These are phyloP conservation scores for Quercus lobata DNA, from an alignment of 331 rosid genomes.

Conservation along the genomic window DNA sequence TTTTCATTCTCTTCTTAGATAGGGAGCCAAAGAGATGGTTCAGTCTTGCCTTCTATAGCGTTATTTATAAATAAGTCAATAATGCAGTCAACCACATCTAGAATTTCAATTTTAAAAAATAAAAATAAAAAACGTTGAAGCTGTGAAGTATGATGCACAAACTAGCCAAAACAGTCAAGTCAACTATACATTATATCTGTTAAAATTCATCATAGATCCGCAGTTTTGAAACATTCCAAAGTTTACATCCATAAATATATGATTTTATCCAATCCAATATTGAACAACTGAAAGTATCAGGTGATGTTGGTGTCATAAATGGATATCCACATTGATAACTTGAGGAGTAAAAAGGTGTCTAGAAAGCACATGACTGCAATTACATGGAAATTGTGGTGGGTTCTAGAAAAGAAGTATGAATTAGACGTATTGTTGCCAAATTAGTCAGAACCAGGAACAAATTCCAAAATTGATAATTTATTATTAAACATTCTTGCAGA, in stretches of 20 bases:
- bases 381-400: not conserved
- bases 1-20: not conserved
- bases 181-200: not conserved
- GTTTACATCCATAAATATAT: not conserved
- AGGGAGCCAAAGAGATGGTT: not conserved
- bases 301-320: not conserved
- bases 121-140: not conserved
- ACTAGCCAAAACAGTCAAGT: not conserved
- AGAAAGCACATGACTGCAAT: not conserved
- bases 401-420: too few relatives aligned
- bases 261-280: not conserved
- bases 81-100: not conserved
- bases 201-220: too few relatives aligned
- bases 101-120: too few relatives aligned
- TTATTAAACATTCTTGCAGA: too few relatives aligned
- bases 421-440: too few relatives aligned
- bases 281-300: not conserved
- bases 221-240: too few relatives aligned
- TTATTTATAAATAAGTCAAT: not conserved
- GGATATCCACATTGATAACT: not conserved
- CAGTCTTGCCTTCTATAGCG: not conserved
- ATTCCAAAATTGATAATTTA: too few relatives aligned
- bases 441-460: too few relatives aligned
- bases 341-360: not conserved
- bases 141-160: not conserved